Percentiles rank a stretch among this genome's conserved stretches.
phyloP scores from a whole-genome alignment of 225 moss, liverwort and hornwort genomes.

The Rhytidiadelphus loreus region DNA sequence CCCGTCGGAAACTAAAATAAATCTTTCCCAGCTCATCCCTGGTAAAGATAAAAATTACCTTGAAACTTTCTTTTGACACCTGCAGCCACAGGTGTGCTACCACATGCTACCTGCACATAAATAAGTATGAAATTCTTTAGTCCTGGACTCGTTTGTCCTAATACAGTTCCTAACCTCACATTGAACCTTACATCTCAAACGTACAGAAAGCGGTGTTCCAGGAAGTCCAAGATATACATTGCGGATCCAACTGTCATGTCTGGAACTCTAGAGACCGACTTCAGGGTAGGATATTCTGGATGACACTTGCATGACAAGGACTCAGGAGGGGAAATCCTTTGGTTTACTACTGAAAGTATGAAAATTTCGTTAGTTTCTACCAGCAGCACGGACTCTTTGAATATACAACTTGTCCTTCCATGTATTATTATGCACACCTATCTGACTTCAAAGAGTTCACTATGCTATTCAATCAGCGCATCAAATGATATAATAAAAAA shows the following conservation, averaged over 20 bases:
- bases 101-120: slow-evolving; percentile 26
- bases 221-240: background rate
- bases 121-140: background rate
- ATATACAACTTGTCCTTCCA: background rate
- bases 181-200: background rate
- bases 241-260: background rate
- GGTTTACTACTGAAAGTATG: background rate
- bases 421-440: background rate
- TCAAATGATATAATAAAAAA: background rate
- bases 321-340: background rate
- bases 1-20: background rate
- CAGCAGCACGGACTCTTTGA: background rate
- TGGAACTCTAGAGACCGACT: background rate
- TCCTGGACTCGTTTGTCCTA: background rate
- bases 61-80: slow-evolving; percentile 38
- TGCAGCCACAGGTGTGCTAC: slow-evolving; percentile 13
- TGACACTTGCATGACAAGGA: background rate
- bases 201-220: background rate
- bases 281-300: background rate
- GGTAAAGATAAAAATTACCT: background rate
- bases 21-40: background rate
- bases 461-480: background rate
- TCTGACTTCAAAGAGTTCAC: background rate
- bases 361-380: background rate
- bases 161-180: background rate